These are phyloP conservation scores for Tricholoma furcatifolium DNA, from an alignment of 768 basidiomycete species.

Conservation along the genomic window DNA sequence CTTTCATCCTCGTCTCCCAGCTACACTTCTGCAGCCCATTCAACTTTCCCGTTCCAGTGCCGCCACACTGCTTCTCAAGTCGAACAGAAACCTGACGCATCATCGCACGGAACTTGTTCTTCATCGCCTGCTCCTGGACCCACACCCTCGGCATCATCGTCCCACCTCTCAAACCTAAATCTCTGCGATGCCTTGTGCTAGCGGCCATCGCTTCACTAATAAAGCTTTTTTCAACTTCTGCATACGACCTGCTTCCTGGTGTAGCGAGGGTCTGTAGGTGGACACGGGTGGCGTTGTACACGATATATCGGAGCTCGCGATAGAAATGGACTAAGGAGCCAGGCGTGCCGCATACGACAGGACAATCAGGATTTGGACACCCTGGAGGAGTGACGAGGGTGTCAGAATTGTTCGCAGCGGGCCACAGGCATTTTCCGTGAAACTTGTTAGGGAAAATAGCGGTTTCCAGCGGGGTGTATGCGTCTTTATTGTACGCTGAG, in stretches of 20 bases:
- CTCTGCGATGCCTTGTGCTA: constrained; percentile 2
- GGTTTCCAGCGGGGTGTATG: constrained; percentile 43
- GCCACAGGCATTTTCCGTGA: constrained; percentile 70
- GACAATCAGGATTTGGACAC: constrained; percentile 79
- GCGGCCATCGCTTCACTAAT: constrained; percentile 19
- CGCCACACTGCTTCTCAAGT: constrained; percentile 47
- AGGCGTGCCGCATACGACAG: constrained; percentile 79
- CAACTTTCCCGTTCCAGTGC: constrained; percentile 23
- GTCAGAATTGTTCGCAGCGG: constrained; percentile 28
- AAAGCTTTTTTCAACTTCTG: constrained; percentile 40
- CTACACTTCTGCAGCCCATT: constrained; percentile 46
- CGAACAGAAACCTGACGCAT: constrained; percentile 28
- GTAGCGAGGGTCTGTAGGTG: constrained; percentile 33
- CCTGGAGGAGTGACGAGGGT: constrained; percentile 52
- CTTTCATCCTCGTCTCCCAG: constrained; percentile 62
- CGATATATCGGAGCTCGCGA: constrained; percentile 44
- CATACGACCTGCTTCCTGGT: constrained; percentile 40
- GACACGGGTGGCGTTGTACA: constrained; percentile 39
- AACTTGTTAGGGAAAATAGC: constrained; percentile 73
- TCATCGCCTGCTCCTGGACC: constrained; percentile 9
- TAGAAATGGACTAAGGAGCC: constrained; percentile 76
- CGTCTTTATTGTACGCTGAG: constrained; percentile 40
- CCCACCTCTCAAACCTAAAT: constrained; percentile 14
- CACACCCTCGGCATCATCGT: constrained; percentile 14
- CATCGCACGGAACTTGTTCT: constrained; percentile 25